A percentile compares a stretch with the other conserved stretches of the same genome.
These are phyloP conservation scores for Coffea canephora DNA, from an alignment of 257 asterid genomes.

Conservation along the genomic window DNA sequence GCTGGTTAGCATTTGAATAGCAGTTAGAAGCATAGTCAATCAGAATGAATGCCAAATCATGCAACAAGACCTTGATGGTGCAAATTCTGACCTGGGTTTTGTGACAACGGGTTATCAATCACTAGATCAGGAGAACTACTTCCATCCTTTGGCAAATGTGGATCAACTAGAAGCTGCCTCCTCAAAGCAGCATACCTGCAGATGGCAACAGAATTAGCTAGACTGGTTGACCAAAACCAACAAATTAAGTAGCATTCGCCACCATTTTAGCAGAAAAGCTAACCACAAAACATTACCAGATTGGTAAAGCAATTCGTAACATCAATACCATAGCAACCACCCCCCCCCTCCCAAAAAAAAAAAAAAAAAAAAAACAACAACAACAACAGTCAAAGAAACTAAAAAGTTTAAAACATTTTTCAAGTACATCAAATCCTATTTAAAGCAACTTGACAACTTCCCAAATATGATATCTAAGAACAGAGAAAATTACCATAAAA, in stretches of 20 bases:
- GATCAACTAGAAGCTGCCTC: constrained; percentile 88
- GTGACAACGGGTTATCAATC: constrained; percentile 93
- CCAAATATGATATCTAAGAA: too few relatives aligned
- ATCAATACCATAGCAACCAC: background rate
- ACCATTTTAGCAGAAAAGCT: background rate
- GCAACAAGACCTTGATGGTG: background rate
- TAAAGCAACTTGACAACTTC: background rate
- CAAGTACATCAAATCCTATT: background rate
- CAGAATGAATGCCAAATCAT: background rate
- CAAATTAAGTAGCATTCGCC: background rate
- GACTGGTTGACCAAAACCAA: background rate
- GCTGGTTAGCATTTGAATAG: background rate
- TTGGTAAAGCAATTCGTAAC: background rate
- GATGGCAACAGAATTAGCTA: background rate
- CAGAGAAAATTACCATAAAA: background rate
- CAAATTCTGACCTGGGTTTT: constrained; percentile 64
- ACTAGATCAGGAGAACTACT: constrained; percentile 66
- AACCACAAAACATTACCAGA: background rate
- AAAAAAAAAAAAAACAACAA: too few relatives aligned
- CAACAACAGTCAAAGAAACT: background rate
- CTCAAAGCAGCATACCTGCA: constrained; percentile 83
- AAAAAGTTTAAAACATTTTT: background rate
- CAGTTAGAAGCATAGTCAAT: background rate
- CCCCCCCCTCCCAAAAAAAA: too few relatives aligned
- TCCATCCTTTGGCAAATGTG: constrained; percentile 74